phyloP scores from a whole-genome alignment of 176 grass and related monocot species.

The Carex parvula region DNA sequence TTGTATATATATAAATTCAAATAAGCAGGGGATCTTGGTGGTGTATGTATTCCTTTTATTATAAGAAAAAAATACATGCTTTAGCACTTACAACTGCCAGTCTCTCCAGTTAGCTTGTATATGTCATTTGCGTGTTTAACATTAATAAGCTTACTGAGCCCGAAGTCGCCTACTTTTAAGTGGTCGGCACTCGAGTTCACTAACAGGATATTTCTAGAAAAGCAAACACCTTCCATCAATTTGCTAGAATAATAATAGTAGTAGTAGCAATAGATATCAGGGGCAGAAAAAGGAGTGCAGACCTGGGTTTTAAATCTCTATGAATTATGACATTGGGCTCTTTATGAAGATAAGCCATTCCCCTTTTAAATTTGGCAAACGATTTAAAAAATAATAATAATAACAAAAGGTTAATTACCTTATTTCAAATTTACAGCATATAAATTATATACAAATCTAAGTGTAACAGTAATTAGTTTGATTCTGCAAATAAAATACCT shows the following conservation, averaged over 20 bases:
- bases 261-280: too few relatives aligned
- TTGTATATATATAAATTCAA: background rate
- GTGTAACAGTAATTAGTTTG: background rate
- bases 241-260: background rate
- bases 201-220: slow-evolving; percentile 87
- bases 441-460: background rate
- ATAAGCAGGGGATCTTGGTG: background rate
- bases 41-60: slow-evolving; percentile 7
- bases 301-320: slow-evolving; percentile 97
- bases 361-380: slow-evolving; percentile 39
- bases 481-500: slow-evolving; percentile 61
- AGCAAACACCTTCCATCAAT: slow-evolving; percentile 29
- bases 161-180: slow-evolving; percentile 97
- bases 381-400: background rate
- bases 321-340: slow-evolving; percentile 99
- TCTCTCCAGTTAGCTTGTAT: slow-evolving; percentile 98
- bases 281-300: slow-evolving; percentile 8
- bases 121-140: slow-evolving; percentile 82
- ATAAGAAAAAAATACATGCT: slow-evolving; percentile 12
- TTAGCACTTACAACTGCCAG: slow-evolving; percentile 83
- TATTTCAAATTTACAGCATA: background rate
- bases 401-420: background rate
- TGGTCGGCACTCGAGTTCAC: slow-evolving; percentile 94
- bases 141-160: slow-evolving; percentile 96
- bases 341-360: slow-evolving; percentile 98